Evolutionary conservation across 1,284 basidiomycete species (phyloP), one percentile per base, ranked within the genome.

Genomic region (Pholiota adiposa): DNA sequence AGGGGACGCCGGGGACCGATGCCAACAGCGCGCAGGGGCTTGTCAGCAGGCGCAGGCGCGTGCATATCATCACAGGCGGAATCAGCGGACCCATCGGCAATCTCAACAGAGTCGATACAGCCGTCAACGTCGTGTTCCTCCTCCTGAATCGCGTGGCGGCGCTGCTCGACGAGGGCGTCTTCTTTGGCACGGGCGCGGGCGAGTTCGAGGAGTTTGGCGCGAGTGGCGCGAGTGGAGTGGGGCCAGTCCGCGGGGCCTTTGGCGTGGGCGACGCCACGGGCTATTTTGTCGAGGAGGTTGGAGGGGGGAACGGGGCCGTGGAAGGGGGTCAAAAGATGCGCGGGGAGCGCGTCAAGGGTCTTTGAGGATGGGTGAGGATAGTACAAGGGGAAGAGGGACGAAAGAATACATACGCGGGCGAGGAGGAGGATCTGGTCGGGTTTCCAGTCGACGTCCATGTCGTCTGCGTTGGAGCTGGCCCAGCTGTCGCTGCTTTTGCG

Each of bases 241-340:
- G 88, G 87, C 92, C 91, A 93, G 62, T 90, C 89, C 25, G 78
- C 72, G 9, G 86, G 81, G 16, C 88, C 89, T 68, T 92, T 92
- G 56, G 88, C 87, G 31, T 86, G 75, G 3, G 81, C 76, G 59
- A 93, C 83, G 59, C 89, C 86, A 36, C 87, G 84, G 14, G 91
- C 89, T 65, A 93, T 86, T 77, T 90, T 92, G 73, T 93, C 90
- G 63, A 93, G 84, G 18, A 93, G 82, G 71, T 93, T 93, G 9
- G 89, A 85, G 23, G 91, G 92, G 4, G 91, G 92, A 16, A 92
- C 83, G 46, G 86, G 81, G 27, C 92, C 90, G 64, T 88, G 87
- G 79, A 90, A 93, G 55, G 91, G 92, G 14, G 90, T 93, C 70
- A 91, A 79, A 23, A 93, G 81, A 68, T 93, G 89, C 12, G 87